Evolutionary conservation across 2,329 filamentous ascomycete species (phyloP), one percentile per base, ranked within the genome.

Genomic region (Aspergillus sp.): DNA sequence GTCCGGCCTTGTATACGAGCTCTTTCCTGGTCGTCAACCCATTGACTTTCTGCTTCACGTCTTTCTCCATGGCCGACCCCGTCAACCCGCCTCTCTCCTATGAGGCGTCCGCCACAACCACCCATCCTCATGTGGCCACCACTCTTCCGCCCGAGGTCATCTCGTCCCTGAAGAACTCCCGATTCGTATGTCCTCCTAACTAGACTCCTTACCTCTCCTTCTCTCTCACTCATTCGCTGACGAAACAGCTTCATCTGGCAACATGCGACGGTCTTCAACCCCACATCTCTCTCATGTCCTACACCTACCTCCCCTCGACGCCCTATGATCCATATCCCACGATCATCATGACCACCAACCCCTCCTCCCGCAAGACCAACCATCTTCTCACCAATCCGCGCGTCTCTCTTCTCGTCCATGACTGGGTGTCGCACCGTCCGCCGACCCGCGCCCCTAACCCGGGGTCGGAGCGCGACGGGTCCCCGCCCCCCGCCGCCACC

Each of bases 271-370:
- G 88, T 61, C 88, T 94, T 65, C 79, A 85, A 58, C 94, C 94
- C 9, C 90, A 97, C 71, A 90, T 97, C 60, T 95, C 91, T 35
- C 84, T 99, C 59, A 99, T 99, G 94, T 96, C 95, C 79, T 97
- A 97, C 78, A 97, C 94, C 67, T 97, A 96, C 75, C 87, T 99
- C 19, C 88, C 91, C 36, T 85, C 81, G 5, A 89, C 88, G 14
- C 86, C 85, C 36, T 87, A 85, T 72, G 81, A 83, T 36, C 67
- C 80, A 47, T 74, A 77, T n/a, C 87, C 90, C n/a, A 88, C 91
- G 58, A 95, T 97, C 67, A 88, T 97, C 79, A 92, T 93, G 88
- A 97, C 94, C 51, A 95, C 88, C 3, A 85, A 92, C 64, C 83
- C 88, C 19, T 87, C 87, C 63, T 83, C 86, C 3, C 73, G 82